Conservation (phyloP, 345 rosid genomes). For the Hibiscus tridactylites region DNA sequence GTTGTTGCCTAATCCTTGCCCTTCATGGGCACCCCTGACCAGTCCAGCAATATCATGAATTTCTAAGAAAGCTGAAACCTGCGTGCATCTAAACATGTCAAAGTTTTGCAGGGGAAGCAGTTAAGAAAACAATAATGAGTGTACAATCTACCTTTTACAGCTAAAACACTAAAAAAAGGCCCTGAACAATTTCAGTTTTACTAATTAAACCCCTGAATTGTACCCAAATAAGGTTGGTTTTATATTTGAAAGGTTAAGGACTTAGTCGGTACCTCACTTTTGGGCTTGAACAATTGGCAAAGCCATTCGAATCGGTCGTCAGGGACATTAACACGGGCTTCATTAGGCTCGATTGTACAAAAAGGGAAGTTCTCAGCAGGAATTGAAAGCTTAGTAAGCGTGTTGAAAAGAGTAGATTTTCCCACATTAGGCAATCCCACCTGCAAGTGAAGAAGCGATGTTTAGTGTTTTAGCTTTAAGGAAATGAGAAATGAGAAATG, state of each 20-base stretch:
- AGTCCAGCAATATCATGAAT: constrained; percentile 98
- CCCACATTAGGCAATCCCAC: constrained; percentile 98
- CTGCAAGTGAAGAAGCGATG: constrained; percentile 22
- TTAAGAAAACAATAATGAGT: no score
- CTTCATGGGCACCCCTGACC: constrained; percentile 92
- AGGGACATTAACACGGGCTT: constrained; percentile 85
- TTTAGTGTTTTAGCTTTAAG: not conserved
- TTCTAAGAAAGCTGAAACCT: constrained; percentile 92
- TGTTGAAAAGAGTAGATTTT: constrained; percentile 92
- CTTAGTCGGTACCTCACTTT: constrained; percentile 49
- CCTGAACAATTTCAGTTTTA: not conserved
- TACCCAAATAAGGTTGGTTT: not conserved
- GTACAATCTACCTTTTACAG: no score
- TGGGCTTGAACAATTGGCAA: constrained; percentile 72
- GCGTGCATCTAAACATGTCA: constrained; percentile 6
- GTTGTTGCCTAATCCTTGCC: constrained; percentile 94
- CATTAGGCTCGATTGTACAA: constrained; percentile 95
- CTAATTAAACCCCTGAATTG: not conserved
- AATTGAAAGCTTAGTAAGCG: constrained; percentile 82
- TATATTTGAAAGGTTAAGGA: not conserved
- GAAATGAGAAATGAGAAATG: not conserved
- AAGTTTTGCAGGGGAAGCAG: not conserved
- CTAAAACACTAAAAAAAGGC: not conserved
- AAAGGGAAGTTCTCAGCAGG: constrained; percentile 99
- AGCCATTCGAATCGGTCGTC: constrained; percentile 97